Evolutionary conservation across 2,329 filamentous ascomycete genomes (phyloP), one percentile per base, ranked within the genome.

Genomic region (Botrytis pseudocinerea): DNA sequence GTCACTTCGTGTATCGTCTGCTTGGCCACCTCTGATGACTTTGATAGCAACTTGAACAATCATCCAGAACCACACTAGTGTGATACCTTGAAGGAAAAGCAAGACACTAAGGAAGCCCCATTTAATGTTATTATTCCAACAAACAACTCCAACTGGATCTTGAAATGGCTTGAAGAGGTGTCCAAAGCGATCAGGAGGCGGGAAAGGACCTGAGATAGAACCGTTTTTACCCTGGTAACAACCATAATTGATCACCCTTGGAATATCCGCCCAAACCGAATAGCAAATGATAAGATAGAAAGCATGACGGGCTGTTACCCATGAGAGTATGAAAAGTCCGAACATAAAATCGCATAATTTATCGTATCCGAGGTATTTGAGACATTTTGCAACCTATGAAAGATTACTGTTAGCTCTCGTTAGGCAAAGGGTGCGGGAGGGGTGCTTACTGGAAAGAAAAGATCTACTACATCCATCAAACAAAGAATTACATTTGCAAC

Each of bases 401-500:
- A 63, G n/a, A 28, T 38, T n/a, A 28, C 20, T 44, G 38, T 69
- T 57, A 72, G 70, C 46, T 66, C 75, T 71, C 38, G 44, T 70
- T 20, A 40, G 38, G 35, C 20, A 40, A 69, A 40, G 35, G 44
- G 16, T 57, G 61, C 54, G 28, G 25, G 51, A 70, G 35, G 5
- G 8, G 18, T 63, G 51, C 44, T 60, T 85, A 97, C 93, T 62
- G 95, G 92, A 59, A 99, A 87, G 74, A 97, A 87, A 69, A 97
- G 87, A 80, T 98, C 96, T 64, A 97, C 93, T 70, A 97, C 87
- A 80, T 99, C 96, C 94, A 98, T 98, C 76, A 97, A 87, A 71
- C 94, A 92, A 69, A 99, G 85, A 74, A 98, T 94, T 65, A 97
- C 87, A 80, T 95, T 96, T 71, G 94, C 95, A 42, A 97, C 93